Base-by-base conservation (phyloP, 306 rosid species). In the Prunus davidiana region DNA sequence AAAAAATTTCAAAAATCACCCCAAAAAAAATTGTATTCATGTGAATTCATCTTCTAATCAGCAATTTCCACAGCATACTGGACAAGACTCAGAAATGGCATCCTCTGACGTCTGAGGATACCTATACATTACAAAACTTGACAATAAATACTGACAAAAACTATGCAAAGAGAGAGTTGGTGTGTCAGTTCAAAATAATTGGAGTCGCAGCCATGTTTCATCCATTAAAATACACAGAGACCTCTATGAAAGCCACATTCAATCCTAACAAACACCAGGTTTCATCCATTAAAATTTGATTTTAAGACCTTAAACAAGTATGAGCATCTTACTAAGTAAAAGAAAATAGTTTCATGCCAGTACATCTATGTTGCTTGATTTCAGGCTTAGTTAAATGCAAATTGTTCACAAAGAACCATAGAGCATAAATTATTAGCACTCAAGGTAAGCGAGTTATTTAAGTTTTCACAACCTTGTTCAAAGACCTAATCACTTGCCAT, bases 31-130 rank as follows among this genome's bases (percentile, higher is more conserved):
- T 2, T 32, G 14, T 6, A 20, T 45, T 2, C 43, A 25, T 47
- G 43, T 4, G 22, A 68, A 5, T 1, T 67, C 18, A 67, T 22
- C 55, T n/a, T 15, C 18, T 34, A 18, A 18, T 3, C 16, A 34
- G 43, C 98, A 94, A 80, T 87, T 90, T 54, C 82, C 88, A 52
- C 87, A 6, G 80, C 98, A 94, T 13, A 88, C 89, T 1, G 96
- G 97, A 80, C 97, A 94, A 46, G 74, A 58, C 80, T 89, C 43
- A 1, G 92, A 89, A 78, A 92, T 64, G 27, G 75, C 74, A 2
- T 88, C 87, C 77, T 88, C 89, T 8, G 86, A 27, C 22, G n/a
- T 69, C 2, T 67, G 54, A 57, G 97, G 96, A 76, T 95, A 92
- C 98, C 98, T 94, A 73, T 25, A 63, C 60, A 78, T 71, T 16